Evolutionary conservation across 2,329 filamentous ascomycete genomes (phyloP).

Genomic region (Allantophomopsis cytisporea): DNA sequence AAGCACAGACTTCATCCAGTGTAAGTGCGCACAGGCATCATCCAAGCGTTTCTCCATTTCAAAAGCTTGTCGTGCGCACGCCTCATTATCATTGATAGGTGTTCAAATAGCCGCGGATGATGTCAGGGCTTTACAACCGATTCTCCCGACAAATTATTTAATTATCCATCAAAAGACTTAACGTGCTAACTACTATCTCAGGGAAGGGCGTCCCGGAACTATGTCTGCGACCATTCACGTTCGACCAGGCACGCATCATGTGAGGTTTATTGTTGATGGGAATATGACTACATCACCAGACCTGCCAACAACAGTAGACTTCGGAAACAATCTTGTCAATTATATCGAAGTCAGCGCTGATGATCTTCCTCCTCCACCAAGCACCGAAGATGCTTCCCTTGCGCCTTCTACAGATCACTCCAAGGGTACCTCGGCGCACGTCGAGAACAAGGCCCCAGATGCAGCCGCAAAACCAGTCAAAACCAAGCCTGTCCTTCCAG

Average conservation of each 20-base stretch:
- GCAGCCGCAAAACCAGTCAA: slow-evolving; percentile 19
- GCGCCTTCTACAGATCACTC: slow-evolving; percentile 7
- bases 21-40: slow-evolving; percentile 39
- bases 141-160: no score
- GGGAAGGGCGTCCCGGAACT: slow-evolving; percentile 36
- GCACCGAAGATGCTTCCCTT: slow-evolving; percentile 11
- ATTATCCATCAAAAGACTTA: no score
- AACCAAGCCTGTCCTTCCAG: slow-evolving; percentile 41
- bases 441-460: slow-evolving; percentile 14
- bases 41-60: no score
- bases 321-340: slow-evolving; percentile 95
- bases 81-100: not conserved
- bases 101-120: not conserved
- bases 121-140: no score
- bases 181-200: slow-evolving; percentile 7
- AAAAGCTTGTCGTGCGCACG: no score
- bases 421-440: slow-evolving; percentile 19
- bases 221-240: slow-evolving; percentile 72
- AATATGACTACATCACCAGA: slow-evolving; percentile 82
- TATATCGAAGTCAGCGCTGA: slow-evolving; percentile 88
- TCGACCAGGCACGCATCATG: slow-evolving; percentile 86
- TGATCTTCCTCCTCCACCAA: slow-evolving; percentile 35
- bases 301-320: slow-evolving; percentile 90
- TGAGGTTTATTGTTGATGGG: slow-evolving; percentile 91
- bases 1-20: slow-evolving; percentile 79